These are phyloP conservation scores for Pyrenophora teres DNA, from an alignment of 2,329 filamentous ascomycete species.

Conservation along the genomic window DNA sequence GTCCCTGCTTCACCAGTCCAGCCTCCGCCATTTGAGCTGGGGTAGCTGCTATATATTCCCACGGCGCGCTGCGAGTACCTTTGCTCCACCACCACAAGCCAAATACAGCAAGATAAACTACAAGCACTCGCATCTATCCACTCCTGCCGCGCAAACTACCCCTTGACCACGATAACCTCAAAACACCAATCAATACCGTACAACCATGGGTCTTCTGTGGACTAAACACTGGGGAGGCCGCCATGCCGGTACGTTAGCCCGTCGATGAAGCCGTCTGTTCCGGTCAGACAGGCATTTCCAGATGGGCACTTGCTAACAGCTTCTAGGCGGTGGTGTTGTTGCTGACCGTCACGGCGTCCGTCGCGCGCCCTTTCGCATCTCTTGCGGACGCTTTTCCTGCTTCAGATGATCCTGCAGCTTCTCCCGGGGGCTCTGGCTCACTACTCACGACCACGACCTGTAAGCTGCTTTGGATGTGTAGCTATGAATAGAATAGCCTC, in stretches of 20 bases:
- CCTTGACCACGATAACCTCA: not conserved
- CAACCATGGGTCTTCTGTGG: conserved; percentile 54
- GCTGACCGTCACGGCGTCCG: conserved; percentile 59
- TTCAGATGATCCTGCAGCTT: conserved; percentile 51
- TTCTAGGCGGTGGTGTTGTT: conserved; percentile 55
- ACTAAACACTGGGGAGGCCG: conserved; percentile 53
- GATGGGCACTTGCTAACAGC: conserved; percentile 22
- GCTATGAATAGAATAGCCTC: not conserved
- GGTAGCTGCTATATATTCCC: conserved; percentile 19
- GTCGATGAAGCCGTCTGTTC: not conserved
- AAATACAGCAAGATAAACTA: not conserved
- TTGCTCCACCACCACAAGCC: conserved; percentile 5
- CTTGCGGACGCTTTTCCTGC: conserved; percentile 58
- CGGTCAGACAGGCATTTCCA: conserved; percentile 4
- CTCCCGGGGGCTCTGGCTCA: conserved; percentile 16
- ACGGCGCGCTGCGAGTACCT: not conserved
- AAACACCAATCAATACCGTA: conserved; percentile 17
- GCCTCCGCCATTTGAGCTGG: conserved; percentile 6
- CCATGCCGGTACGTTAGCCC: conserved; percentile 46
- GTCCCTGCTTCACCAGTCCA: conserved; percentile 19
- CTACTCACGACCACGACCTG: conserved; percentile 37
- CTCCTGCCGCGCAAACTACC: not conserved
- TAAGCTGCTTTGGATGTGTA: conserved; percentile 4
- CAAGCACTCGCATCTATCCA: not conserved
- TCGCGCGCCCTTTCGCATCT: conserved; percentile 58